These are phyloP conservation scores for Saprolegnia diclina DNA, from an alignment of 352 stramenopile genomes.

Conservation along the genomic window DNA sequence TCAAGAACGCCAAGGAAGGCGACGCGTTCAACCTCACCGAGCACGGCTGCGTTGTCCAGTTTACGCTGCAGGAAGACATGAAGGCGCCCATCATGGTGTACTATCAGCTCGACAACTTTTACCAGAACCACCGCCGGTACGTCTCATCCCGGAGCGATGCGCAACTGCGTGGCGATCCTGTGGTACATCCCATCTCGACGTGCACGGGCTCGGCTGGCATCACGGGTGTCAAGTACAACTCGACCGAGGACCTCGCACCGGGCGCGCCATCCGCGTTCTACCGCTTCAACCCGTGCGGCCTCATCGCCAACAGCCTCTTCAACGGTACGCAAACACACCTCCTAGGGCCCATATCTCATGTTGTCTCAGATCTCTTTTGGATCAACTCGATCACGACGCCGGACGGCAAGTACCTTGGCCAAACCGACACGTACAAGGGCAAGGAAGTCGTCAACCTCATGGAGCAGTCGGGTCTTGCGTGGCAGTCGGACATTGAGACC, in stretches of 20 bases:
- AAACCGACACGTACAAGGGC: conserved; percentile 53
- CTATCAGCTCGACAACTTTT: conserved; percentile 92
- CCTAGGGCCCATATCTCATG: too few species aligned
- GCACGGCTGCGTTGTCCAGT: conserved; percentile 33
- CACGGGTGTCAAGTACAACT: conserved; percentile 64
- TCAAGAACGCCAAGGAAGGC: conserved; percentile 30
- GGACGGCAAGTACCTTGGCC: conserved; percentile 47
- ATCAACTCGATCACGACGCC: conserved; percentile 53
- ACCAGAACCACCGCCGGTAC: conserved; percentile 89
- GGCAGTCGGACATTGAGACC: conserved; percentile 69
- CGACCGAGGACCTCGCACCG: conserved; percentile 37
- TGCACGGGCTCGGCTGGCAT: conserved; percentile 75
- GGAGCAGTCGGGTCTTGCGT: conserved; percentile 82
- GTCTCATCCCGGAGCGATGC: conserved; percentile 41
- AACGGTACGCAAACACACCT: conserved; percentile 50
- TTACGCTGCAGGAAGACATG: conserved; percentile 63
- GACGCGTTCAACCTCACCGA: conserved; percentile 23
- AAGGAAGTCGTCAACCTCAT: conserved; percentile 36
- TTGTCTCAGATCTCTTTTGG: conserved; percentile 68
- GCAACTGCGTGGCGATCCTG: conserved; percentile 36
- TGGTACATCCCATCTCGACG: conserved; percentile 34
- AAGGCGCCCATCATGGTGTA: conserved; percentile 83
- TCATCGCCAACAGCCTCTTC: conserved; percentile 91
- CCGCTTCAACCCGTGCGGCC: conserved; percentile 64
- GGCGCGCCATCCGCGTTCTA: conserved; percentile 25